Evolutionary conservation across 176 grass and related monocot species (phyloP).

Genomic region (bread wheat (Triticum aestivum)): IWGSC_CS_RefSeq_v2.1 NC_057805.1:499459573-499460072

Average conservation of each 20-base stretch:
- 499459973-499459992: slow-evolving; percentile 10
- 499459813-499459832: slow-evolving; percentile 54
- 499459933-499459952: slow-evolving; percentile 9
- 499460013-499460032: slow-evolving; percentile 5
- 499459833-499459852: slow-evolving; percentile 34
- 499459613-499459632: not conserved
- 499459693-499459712: slow-evolving; percentile 38
- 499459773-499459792: slow-evolving; percentile 28
- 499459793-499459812: slow-evolving; percentile 42
- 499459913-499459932: slow-evolving; percentile 22
- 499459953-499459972: slow-evolving; percentile 18
- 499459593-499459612: too few species aligned
- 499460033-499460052: not conserved
- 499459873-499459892: slow-evolving; percentile 10
- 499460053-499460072: slow-evolving; percentile 21
- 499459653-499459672: not conserved
- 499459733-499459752: slow-evolving; percentile 44
- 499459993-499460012: slow-evolving; percentile 1
- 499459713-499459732: slow-evolving; percentile 48
- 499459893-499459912: not conserved
- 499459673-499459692: slow-evolving; percentile 3
- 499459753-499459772: slow-evolving; percentile 42
- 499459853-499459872: slow-evolving; percentile 4
- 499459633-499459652: slow-evolving; percentile 15
- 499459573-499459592: too few species aligned